Percentiles rank a stretch among this genome's conserved stretches.
These are phyloP conservation scores for Clarkia xantiana DNA, from an alignment of 345 rosid genomes.

Conservation along the genomic window DNA sequence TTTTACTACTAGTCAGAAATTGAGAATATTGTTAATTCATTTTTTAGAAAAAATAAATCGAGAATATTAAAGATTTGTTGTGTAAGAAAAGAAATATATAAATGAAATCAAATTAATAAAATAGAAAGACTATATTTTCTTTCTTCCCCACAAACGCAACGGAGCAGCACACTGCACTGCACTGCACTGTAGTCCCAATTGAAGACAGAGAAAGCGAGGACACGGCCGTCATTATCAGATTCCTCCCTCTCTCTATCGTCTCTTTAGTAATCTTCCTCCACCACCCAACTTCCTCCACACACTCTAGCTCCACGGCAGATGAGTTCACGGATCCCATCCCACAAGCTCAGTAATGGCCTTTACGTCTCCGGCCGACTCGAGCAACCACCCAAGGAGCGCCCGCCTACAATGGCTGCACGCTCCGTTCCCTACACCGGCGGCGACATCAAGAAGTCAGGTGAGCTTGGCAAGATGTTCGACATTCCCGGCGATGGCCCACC, in stretches of 20 bases:
- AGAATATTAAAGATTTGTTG: no score
- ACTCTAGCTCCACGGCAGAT: constrained; percentile 18
- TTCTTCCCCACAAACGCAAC: no score
- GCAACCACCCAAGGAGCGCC: constrained; percentile 43
- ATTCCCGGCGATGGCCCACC: constrained; percentile 41
- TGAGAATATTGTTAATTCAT: no score
- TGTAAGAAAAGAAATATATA: no score
- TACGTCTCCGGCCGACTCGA: constrained; percentile 74
- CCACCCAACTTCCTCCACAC: constrained; percentile 7
- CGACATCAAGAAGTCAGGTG: constrained; percentile 86
- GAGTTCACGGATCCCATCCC: constrained; percentile 72
- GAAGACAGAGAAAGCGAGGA: constrained; percentile 2
- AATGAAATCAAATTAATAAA: no score
- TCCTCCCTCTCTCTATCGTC: not conserved
- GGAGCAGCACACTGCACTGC: not conserved
- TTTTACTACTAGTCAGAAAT: no score
- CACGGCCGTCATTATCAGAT: constrained; percentile 11
- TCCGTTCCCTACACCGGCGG: constrained; percentile 89
- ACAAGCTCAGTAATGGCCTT: constrained; percentile 75
- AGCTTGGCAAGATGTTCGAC: constrained; percentile 89
- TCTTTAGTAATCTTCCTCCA: constrained; percentile 10
- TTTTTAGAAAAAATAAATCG: no score
- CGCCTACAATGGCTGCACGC: constrained; percentile 65
- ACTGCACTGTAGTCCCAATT: not conserved
- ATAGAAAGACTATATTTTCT: no score